Conservation (phyloP, 2,329 filamentous ascomycete species). For the Nannizziopsis barbatae region DNA sequence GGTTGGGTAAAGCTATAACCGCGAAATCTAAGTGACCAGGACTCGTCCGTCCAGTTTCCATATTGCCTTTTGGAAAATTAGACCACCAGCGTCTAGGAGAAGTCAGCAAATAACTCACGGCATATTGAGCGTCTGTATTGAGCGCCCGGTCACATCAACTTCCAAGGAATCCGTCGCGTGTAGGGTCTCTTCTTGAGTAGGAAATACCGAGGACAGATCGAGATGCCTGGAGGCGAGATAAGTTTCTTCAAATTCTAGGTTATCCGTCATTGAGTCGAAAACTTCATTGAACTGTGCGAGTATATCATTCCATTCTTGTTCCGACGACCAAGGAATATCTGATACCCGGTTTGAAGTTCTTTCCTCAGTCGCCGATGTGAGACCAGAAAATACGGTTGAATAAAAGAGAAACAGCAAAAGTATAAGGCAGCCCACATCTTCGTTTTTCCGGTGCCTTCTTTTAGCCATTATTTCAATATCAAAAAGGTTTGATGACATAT, state of each 20-base stretch:
- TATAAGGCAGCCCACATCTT: not conserved
- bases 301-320: not conserved
- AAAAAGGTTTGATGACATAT: too few relatives aligned
- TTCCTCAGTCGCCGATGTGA: not conserved
- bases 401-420: not conserved
- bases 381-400: not conserved
- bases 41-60: conserved; percentile 66
- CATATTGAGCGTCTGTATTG: conserved; percentile 10
- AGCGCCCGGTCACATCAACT: not conserved
- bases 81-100: too few relatives aligned
- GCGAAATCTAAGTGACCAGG: conserved; percentile 66
- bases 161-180: conserved; percentile 1
- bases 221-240: not conserved
- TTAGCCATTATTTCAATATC: not conserved
- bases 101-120: conserved; percentile 7
- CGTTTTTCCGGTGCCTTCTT: not conserved
- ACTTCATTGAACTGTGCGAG: conserved; percentile 1
- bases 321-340: not conserved
- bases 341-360: not conserved
- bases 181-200: conserved; percentile 8
- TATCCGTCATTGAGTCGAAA: not conserved
- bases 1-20: conserved; percentile 76
- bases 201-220: not conserved
- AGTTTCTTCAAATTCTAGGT: not conserved
- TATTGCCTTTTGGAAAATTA: conserved; percentile 32